Base-by-base conservation (phyloP, 768 basidiomycete genomes). In the Boletus sp. region DNA sequence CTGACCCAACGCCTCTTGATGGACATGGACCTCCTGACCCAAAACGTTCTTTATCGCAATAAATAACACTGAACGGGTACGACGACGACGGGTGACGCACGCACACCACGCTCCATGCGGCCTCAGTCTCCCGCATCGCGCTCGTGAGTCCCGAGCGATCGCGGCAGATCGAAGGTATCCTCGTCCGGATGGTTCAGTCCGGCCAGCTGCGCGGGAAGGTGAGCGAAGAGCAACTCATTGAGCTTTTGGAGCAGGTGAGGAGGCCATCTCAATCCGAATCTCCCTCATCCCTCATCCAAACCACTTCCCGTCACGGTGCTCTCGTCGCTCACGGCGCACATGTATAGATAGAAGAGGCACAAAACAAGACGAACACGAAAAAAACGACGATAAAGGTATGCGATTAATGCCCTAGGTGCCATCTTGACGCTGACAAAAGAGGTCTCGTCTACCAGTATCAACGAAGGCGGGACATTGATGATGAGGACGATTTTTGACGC, bases 131-230 rank as follows among this genome's bases (percentile, higher is more conserved):
- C 10, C 84, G 94, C 46, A 95, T 96, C 58, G 81, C 86, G 5
- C 83, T 96, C 29, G 93, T 95, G 61, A 88, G 89, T 59, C 86
- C 90, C 0, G 84, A 89, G 38, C 77, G 90, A 66, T 87, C 91
- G 17, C 79, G 79, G 57, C 84, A 92, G 68, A 89, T 96, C 60
- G 90, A 94, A 71, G 75, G 73, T 4, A 83, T 93, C 53, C 75
- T 96, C 32, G 60, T 88, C 38, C 79, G 89, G 38, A 92, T 93
- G 88, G 90, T 85, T 8, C 90, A 92, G 72, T 77, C 81, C 1
- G 90, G 93, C 7, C 90, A 93, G 68, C 69, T 96, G 37, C 79
- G 87, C 41, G 87, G 85, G 1, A 76, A 84, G 29, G 86, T 96
- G 38, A 82, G 78, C 29, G 93, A 97, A 66, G 74, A 79, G 44